Conservation (phyloP, 1,284 basidiomycete species). For the Kalmanozyma brasiliensis region DNA sequence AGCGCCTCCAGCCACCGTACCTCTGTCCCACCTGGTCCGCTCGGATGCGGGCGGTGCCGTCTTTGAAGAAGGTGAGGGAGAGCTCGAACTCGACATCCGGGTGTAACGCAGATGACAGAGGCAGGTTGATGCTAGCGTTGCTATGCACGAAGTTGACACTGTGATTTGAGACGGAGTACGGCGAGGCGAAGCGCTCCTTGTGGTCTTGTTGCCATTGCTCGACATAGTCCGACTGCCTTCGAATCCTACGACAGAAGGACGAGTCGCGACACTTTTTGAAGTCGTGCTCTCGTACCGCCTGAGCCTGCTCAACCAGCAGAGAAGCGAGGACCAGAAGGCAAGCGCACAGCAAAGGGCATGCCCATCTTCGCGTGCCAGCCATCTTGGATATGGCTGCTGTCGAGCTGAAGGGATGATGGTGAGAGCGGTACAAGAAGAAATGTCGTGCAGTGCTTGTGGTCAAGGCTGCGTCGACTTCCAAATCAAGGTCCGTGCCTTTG, state of each 20-base stretch:
- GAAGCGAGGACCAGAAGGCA: slow-evolving; percentile 16
- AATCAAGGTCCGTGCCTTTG: slow-evolving; percentile 15
- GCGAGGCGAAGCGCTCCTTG: slow-evolving; percentile 43
- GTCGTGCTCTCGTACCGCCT: slow-evolving; percentile 49
- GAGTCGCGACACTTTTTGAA: slow-evolving; percentile 66
- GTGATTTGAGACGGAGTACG: slow-evolving; percentile 47
- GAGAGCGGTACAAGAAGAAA: background rate
- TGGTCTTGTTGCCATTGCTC: slow-evolving; percentile 44
- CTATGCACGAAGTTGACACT: slow-evolving; percentile 24
- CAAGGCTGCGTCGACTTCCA: background rate
- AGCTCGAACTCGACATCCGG: slow-evolving; percentile 60
- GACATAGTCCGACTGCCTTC: slow-evolving; percentile 57
- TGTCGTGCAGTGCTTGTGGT: too few relatives aligned
- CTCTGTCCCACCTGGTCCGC: slow-evolving; percentile 59
- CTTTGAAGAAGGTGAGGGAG: slow-evolving; percentile 54
- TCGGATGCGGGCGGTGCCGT: slow-evolving; percentile 60
- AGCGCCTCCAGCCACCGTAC: slow-evolving; percentile 60
- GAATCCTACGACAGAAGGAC: slow-evolving; percentile 65
- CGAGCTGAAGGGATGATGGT: background rate
- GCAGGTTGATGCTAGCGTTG: slow-evolving; percentile 40
- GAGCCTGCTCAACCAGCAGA: slow-evolving; percentile 14
- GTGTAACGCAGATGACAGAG: slow-evolving; percentile 56
- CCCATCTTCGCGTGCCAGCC: slow-evolving; percentile 14
- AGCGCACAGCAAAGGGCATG: slow-evolving; percentile 20
- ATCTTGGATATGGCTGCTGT: slow-evolving; percentile 1